A percentile compares a stretch with the other conserved stretches of the same genome.
These are phyloP conservation scores for Themeda triandra DNA, from an alignment of 176 grass and related monocot genomes.

Conservation along the genomic window DNA sequence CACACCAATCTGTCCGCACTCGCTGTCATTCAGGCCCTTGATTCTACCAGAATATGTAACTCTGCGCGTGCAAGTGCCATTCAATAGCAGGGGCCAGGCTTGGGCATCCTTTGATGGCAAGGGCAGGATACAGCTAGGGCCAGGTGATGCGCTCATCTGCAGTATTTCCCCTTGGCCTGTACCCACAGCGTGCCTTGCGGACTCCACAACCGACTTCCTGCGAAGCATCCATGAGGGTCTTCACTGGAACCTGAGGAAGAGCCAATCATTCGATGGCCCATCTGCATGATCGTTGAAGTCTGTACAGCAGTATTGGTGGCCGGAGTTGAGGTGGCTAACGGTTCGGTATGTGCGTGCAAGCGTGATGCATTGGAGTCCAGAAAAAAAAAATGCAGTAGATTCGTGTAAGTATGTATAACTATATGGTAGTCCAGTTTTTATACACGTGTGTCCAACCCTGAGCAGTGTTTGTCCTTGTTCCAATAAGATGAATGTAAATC, in stretches of 20 bases:
- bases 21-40: slow-evolving; percentile 81
- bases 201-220: slow-evolving; percentile 85
- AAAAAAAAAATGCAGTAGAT: not conserved
- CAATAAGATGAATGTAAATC: no score
- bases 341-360: not conserved
- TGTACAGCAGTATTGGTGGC: not conserved
- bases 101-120: slow-evolving; percentile 99
- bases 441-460: not conserved
- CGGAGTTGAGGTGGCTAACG: not conserved
- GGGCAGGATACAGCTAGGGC: slow-evolving; percentile 67
- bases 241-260: slow-evolving; percentile 92
- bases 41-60: slow-evolving; percentile 89
- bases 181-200: slow-evolving; percentile 76
- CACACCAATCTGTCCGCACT: slow-evolving; percentile 97
- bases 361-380: not conserved
- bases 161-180: slow-evolving; percentile 92
- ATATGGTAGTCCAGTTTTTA: not conserved
- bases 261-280: slow-evolving; percentile 67
- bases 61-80: slow-evolving; percentile 81
- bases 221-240: slow-evolving; percentile 94
- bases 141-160: slow-evolving; percentile 86
- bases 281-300: slow-evolving; percentile 17
- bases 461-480: no score
- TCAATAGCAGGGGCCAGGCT: slow-evolving; percentile 82
- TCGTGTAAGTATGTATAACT: not conserved